Evolutionary conservation across 83 land plant genomes (phyloP).

Genomic region (Picea abies): DNA sequence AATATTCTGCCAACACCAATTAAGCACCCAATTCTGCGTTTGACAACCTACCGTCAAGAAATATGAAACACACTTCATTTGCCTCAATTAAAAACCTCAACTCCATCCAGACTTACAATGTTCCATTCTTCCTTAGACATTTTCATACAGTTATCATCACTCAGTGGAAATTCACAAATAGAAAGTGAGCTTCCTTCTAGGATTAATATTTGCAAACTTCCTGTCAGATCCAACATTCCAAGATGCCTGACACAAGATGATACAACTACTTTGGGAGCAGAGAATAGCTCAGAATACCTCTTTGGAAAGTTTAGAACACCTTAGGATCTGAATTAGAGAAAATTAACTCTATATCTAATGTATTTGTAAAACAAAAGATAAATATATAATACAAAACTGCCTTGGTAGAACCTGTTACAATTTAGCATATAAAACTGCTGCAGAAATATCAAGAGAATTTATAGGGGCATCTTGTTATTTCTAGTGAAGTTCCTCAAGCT

Average conservation of each 20-base stretch:
- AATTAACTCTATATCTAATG: conserved; percentile 33
- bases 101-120: no score
- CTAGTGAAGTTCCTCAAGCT: no score
- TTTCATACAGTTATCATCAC: neutral
- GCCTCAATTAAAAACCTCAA: no score
- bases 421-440: no score
- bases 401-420: no score
- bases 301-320: conserved; percentile 37
- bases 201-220: conserved; percentile 37
- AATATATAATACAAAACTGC: conserved; percentile 49
- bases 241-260: conserved; percentile 47
- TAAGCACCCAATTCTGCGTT: no score
- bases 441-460: no score
- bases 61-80: no score
- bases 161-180: conserved; percentile 17
- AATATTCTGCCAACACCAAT: no score
- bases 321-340: conserved; percentile 25
- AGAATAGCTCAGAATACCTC: conserved; percentile 18
- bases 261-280: conserved; percentile 52
- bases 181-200: conserved; percentile 26
- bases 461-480: no score
- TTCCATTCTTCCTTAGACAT: neutral
- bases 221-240: conserved; percentile 45
- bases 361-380: conserved; percentile 40
- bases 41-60: no score